These are phyloP conservation scores for Phytopythium sindhum DNA, from an alignment of 352 stramenopile genomes.

Conservation along the genomic window DNA sequence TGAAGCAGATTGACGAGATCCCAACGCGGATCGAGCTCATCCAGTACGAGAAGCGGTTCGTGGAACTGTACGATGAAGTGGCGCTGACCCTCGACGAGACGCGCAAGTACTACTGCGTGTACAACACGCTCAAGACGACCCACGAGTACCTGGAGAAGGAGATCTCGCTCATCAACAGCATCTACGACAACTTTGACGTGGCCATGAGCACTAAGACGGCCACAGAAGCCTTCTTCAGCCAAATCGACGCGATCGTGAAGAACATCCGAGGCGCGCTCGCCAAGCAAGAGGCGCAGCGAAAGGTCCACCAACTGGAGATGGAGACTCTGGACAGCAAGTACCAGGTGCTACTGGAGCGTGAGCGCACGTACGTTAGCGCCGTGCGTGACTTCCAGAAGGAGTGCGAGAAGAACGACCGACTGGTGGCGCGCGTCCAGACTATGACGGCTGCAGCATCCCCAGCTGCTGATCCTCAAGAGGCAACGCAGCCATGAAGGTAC, in stretches of 20 bases:
- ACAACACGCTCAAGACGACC: conserved; percentile 85
- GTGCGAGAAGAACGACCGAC: conserved; percentile 82
- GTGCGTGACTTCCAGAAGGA: conserved; percentile 88
- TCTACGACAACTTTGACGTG: conserved; percentile 78
- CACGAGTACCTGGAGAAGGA: conserved; percentile 85
- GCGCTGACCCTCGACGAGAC: conserved; percentile 88
- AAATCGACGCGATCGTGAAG: conserved; percentile 68
- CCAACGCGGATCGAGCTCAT: conserved; percentile 83
- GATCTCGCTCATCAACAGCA: conserved; percentile 83
- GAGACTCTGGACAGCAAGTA: conserved; percentile 77
- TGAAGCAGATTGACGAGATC: conserved; percentile 82
- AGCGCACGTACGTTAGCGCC: conserved; percentile 79
- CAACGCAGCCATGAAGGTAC: neutral
- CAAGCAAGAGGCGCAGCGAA: conserved; percentile 52
- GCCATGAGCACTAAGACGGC: conserved; percentile 66
- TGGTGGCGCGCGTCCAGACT: conserved; percentile 21
- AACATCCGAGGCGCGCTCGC: conserved; percentile 46
- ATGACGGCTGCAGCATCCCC: neutral
- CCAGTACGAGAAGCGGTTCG: conserved; percentile 89
- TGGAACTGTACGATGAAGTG: conserved; percentile 88
- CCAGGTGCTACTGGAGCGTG: conserved; percentile 69
- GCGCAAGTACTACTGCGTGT: conserved; percentile 84
- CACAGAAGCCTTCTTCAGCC: conserved; percentile 70
- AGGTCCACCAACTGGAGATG: conserved; percentile 35
- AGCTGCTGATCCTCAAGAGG: neutral